Percentiles rank a stretch among this genome's conserved stretches.
These are phyloP conservation scores for Cenchrus americanus DNA, from an alignment of 176 grass and related monocot species.

Conservation along the genomic window DNA sequence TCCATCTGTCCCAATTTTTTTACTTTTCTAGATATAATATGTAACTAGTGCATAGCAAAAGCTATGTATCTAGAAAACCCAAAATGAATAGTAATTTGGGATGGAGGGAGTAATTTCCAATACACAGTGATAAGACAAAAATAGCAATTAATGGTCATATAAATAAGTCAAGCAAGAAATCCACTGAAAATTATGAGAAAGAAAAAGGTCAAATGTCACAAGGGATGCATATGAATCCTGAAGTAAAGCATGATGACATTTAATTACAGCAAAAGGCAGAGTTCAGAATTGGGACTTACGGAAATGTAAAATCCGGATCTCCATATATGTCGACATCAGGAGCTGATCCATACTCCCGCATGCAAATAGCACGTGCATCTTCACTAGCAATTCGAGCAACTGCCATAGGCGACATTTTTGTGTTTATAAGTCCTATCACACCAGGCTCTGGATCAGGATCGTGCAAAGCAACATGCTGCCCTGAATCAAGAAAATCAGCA, in stretches of 20 bases:
- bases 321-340: constrained; percentile 88
- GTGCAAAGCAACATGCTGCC: constrained; percentile 91
- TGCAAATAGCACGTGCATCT: constrained; percentile 86
- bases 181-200: not conserved
- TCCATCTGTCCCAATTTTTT: too few relatives aligned
- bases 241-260: not conserved
- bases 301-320: constrained; percentile 87
- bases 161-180: not conserved
- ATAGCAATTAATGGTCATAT: not conserved
- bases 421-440: constrained; percentile 87
- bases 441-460: constrained; percentile 78
- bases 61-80: too few relatives aligned
- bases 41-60: too few relatives aligned
- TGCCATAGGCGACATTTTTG: constrained; percentile 75
- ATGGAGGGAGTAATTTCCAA: not conserved
- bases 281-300: constrained; percentile 52
- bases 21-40: too few relatives aligned
- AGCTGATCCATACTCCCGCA: constrained; percentile 83
- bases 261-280: constrained; percentile 9
- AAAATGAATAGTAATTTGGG: too few relatives aligned
- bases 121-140: not conserved
- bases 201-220: not conserved
- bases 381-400: constrained; percentile 78
- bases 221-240: not conserved
- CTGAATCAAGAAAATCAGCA: constrained; percentile 55